phyloP scores from a whole-genome alignment of 768 basidiomycete species.

The Boletus rufocinnamomeus region DNA sequence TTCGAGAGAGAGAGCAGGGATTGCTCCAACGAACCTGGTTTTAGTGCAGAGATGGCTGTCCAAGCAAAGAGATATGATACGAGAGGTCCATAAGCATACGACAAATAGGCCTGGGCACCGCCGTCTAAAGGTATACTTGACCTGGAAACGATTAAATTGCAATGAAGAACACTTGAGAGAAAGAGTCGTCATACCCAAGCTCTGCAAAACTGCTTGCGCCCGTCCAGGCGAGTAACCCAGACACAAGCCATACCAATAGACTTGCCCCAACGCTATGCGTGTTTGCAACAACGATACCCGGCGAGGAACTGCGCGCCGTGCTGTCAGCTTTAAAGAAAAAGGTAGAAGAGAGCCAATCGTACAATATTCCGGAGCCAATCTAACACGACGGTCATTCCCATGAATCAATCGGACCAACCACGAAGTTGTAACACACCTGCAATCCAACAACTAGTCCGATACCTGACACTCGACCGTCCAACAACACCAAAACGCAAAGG shows the following conservation, averaged over 20 bases:
- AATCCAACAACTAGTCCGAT: constrained; percentile 81
- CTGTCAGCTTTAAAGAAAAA: constrained; percentile 1
- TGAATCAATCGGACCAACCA: neutral
- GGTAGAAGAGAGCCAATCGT: constrained; percentile 34
- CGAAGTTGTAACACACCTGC: constrained; percentile 50
- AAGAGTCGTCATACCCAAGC: constrained; percentile 61
- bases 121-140: constrained; percentile 45
- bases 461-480: constrained; percentile 45
- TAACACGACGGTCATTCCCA: constrained; percentile 29
- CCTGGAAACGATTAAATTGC: constrained; percentile 10
- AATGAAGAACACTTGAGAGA: neutral
- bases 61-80: constrained; percentile 92
- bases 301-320: constrained; percentile 69
- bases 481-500: constrained; percentile 2
- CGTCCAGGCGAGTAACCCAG: constrained; percentile 90
- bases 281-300: constrained; percentile 89
- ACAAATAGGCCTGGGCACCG: constrained; percentile 77
- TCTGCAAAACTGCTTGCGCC: constrained; percentile 95
- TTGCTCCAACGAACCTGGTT: constrained; percentile 57
- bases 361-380: constrained; percentile 97
- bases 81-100: constrained; percentile 85
- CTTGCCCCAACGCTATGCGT: constrained; percentile 90
- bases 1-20: neutral
- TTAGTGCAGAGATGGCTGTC: constrained; percentile 89
- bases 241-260: constrained; percentile 78